Base-by-base conservation (phyloP, 2,329 filamentous ascomycete species). In the Fusarium falciforme region DNA sequence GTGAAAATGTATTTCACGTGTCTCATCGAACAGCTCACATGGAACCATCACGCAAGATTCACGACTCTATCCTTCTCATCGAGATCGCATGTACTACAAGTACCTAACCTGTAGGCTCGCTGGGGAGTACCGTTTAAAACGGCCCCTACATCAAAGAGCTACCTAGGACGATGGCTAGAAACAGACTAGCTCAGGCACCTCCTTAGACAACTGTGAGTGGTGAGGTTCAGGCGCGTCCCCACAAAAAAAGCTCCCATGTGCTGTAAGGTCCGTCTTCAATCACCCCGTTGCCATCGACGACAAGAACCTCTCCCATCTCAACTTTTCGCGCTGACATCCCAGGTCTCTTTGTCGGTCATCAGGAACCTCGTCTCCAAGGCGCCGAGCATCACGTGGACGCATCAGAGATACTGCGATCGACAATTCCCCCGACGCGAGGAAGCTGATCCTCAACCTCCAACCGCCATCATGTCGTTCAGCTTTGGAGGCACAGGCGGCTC, bases 381-480 rank as follows among this genome's bases (percentile, higher is more conserved):
- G 47, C 57, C 52, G 60, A 70, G 61, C 54, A 38, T 54, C 59
- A 31, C 60, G 20, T 61, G 20, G 40, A 64, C 47, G 63, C 29
- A 52, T 42, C 42, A 57, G 16, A 66, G 64, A 63, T 49, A 66
- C 64, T 55, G 55, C 71, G 67, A 67, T 58, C 64, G 71, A 72
- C 64, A 63, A 66, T 58, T 63, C 49, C 42, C 42, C 60, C 72
- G 61, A 70, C 65, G 66, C 63, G 68, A 76, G 66, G 72, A 73
- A 70, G 64, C 68, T 70, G 64, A 74, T 76, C 66, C 62, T 68
- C 71, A 61, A 42, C 62, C 44, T 63, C 35, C 61, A 71, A 60
- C 65, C 63, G 54, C 67, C 70, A 78, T 65, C 68, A 86, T 85
- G 84, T 79, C 82, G 40, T 85, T 86, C 80, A 82, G 36, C 67